Evolutionary conservation across 2,329 filamentous ascomycete species (phyloP).

Genomic region (Pseudogymnoascus sp.): DNA sequence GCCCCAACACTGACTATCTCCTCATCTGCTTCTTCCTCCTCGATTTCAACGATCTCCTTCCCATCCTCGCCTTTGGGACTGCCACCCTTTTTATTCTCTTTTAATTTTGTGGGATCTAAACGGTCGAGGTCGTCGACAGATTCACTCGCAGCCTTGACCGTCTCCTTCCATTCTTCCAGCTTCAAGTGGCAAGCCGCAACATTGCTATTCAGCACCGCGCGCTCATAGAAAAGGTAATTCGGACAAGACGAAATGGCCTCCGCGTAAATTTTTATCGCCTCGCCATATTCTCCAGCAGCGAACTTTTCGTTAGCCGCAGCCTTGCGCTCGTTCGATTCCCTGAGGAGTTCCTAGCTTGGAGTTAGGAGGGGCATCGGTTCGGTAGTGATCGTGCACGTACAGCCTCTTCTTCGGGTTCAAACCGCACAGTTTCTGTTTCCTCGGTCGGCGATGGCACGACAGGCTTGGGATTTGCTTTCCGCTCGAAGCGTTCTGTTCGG

Average conservation of each 20-base stretch:
- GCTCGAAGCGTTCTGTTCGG: conserved; percentile 30
- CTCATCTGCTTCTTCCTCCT: conserved; percentile 46
- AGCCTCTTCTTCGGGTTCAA: conserved; percentile 40
- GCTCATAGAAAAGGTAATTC: conserved; percentile 78
- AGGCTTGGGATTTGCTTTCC: conserved; percentile 21
- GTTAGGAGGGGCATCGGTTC: background rate
- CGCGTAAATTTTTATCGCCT: conserved; percentile 77
- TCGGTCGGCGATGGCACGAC: conserved; percentile 15
- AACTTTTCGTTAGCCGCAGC: conserved; percentile 75
- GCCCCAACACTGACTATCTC: conserved; percentile 57
- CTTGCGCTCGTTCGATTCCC: conserved; percentile 69
- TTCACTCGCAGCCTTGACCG: conserved; percentile 64
- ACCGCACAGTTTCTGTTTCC: conserved; percentile 28
- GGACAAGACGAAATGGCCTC: conserved; percentile 73
- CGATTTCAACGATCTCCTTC: conserved; percentile 30
- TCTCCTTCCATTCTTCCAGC: conserved; percentile 77
- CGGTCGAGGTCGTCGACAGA: conserved; percentile 68
- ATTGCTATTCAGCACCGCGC: conserved; percentile 82
- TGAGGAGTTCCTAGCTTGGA: conserved; percentile 52
- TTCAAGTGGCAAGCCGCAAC: conserved; percentile 85
- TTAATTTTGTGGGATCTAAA: conserved; percentile 36
- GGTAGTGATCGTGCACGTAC: conserved; percentile 20
- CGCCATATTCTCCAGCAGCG: conserved; percentile 60
- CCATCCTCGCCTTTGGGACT: conserved; percentile 28
- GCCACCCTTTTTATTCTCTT: conserved; percentile 20